Base-by-base conservation (phyloP, 768 basidiomycete genomes). In the Tulasnella sp. region DNA sequence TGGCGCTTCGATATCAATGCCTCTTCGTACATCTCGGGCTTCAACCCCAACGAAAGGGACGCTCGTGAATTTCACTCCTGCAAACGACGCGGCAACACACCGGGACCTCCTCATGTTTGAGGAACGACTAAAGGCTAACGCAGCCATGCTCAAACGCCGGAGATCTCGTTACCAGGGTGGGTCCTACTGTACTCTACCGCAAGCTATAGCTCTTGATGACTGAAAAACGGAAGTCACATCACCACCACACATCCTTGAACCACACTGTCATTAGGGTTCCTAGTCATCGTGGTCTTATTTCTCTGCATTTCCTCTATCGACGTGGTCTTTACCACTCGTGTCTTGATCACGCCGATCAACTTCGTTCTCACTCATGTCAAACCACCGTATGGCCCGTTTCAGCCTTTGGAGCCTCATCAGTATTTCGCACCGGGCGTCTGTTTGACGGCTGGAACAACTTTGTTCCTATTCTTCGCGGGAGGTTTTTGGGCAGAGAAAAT, bases 401-500 rank as follows among this genome's bases (percentile, higher is more conserved):
- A 48, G n/a, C 38, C 46, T 9, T 22, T 60, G n/a, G 15, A 34
- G 4, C 51, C 55, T 10, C 60, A 46, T 64, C 82, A 84, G 8
- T 93, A 92, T 69, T 73, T 92, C 64, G 76, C 84, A 21, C 84
- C 81, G 34, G 90, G 87, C 1, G 71, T 92, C 38, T 74, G 96
- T 10, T 87, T 94, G 61, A 89, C 98, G 27, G 81, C 85, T 19
- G 82, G 91, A 55, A 92, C 91, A 12, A 93, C 93, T 1, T 81
- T 98, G 7, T 79, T 87, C 30, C 79, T 99, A 41, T 96, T 98
- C 77, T 97, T 96, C 69, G 91, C 92, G 8, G 93, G 88, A 65
- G 94, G 94, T 17, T 87, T 93, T 81, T 99, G 97, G 67, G 76
- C 85, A 2, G 92, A 99, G 70, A 93, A 94, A 74, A 93, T 98